A percentile compares a stretch with the other conserved stretches of the same genome.
These are phyloP conservation scores for Pseudotsuga menziesii DNA, from an alignment of 75 land plant genomes.

Conservation along the genomic window DNA sequence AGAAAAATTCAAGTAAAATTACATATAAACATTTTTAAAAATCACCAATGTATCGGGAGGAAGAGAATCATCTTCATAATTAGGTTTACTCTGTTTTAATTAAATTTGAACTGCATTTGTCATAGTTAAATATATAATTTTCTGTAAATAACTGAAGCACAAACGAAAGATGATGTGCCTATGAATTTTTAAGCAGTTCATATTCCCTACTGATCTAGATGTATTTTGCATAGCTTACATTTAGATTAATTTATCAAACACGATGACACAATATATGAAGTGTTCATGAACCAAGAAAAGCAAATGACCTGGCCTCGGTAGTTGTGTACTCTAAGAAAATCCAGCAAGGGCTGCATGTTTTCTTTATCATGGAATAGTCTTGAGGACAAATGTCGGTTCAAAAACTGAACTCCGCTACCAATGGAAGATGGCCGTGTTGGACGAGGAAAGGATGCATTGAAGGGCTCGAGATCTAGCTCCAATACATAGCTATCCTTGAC, in stretches of 20 bases:
- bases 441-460: constrained; percentile 51
- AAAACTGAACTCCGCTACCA: constrained; percentile 84
- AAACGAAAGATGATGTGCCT: background rate
- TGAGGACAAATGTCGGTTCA: constrained; percentile 92
- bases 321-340: constrained; percentile 78
- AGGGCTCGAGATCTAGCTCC: constrained; percentile 70
- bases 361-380: constrained; percentile 53
- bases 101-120: background rate
- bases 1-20: background rate
- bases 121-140: background rate
- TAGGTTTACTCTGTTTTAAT: background rate
- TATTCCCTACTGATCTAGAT: background rate
- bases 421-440: constrained; percentile 53
- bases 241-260: background rate
- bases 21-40: background rate
- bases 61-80: background rate
- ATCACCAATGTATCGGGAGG: background rate
- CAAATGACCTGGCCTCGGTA: constrained; percentile 65
- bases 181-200: no score
- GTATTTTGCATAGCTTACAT: no score
- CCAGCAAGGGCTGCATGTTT: constrained; percentile 60
- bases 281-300: background rate
- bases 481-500: constrained; percentile 39
- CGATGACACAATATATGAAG: background rate
- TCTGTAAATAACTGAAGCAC: background rate